Base-by-base conservation (phyloP, 1,139 yeast species). In the Yamadazyma kanchanaburiensis region DNA sequence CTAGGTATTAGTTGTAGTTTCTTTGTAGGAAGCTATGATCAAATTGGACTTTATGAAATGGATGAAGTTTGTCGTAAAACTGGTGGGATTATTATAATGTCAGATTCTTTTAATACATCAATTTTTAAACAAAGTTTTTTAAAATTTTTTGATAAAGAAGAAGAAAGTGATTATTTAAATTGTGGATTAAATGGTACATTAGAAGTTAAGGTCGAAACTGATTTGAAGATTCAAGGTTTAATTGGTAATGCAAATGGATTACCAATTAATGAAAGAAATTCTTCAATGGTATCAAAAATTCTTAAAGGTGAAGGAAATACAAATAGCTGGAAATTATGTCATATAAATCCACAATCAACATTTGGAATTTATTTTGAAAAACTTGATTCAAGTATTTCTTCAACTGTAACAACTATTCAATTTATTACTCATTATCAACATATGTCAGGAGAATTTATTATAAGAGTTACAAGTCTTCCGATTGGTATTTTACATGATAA, bases 391-490 rank as follows among this genome's bases (percentile, higher is more conserved):
- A 29, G 47, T 4, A 43, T 45, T 10, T 35, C 45, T 14, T 40
- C 61, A 22, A 66, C 70, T 2, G 64, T 69, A 20, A 42, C 45
- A 2, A 21, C 37, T 3, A 58, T 86, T 15, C 96, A 87, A 55
- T 84, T 74, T 49, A 63, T 84, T 36, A 81, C 88, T 33, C 83
- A 80, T 49, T 87, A 86, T 53, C 94, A 85, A 53, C 76, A 69
- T 42, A 62, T 72, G 7, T 60, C 58, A 33, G 77, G 72, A 33
- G 66, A 63, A 38, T 51, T 66, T 49, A 51, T 70, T 24, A 42
- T 68, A 16, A 44, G 72, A 43, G 80, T 74, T 4, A 72, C 78
- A 48, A 81, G 76, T 20, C 68, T 57, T 38, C 74, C 61, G 43
- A 70, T 61, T 22, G 58, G 54, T 21, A 55, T 58, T 29, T 45